phyloP scores from a whole-genome alignment of 352 stramenopile species.

The Aphanomyces cochlioides region DNA sequence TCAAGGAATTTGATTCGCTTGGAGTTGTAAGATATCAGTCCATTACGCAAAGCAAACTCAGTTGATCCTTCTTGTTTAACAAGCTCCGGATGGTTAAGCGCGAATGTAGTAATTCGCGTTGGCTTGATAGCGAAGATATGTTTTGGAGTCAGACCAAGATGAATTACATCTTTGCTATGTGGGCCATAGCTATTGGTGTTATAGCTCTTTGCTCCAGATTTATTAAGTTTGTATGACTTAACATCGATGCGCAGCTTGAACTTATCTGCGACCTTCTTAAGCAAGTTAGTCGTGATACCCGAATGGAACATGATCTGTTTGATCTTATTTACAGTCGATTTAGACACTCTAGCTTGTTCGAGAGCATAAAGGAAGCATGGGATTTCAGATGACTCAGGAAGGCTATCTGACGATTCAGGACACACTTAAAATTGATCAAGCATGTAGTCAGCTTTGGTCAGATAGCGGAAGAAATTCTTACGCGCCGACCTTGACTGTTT shows the following conservation, averaged over 20 bases:
- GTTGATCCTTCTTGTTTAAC: conserved; percentile 30
- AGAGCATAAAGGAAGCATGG: conserved; percentile 34
- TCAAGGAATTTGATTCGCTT: conserved; percentile 33
- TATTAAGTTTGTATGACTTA: conserved; percentile 33
- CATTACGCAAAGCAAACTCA: conserved; percentile 34
- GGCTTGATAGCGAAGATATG: conserved; percentile 37
- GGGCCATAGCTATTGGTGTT: neutral
- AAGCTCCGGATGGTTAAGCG: conserved; percentile 35
- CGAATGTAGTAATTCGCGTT: conserved; percentile 34
- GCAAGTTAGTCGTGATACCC: conserved; percentile 35
- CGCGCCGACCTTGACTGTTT: conserved; percentile 29
- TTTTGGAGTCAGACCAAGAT: conserved; percentile 32
- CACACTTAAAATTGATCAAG: conserved; percentile 35
- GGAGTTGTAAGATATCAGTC: conserved; percentile 28
- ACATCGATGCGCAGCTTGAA: conserved; percentile 35
- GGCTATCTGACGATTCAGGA: conserved; percentile 6
- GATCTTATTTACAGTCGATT: conserved; percentile 31
- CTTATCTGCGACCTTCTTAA: conserved; percentile 32
- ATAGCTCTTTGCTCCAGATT: conserved; percentile 30
- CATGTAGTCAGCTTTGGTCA: conserved; percentile 33
- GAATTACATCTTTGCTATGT: conserved; percentile 23
- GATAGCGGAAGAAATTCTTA: conserved; percentile 38
- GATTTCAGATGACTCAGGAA: conserved; percentile 24
- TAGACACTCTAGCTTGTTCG: conserved; percentile 29
- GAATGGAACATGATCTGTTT: conserved; percentile 36